Base-by-base conservation (phyloP, 495 filamentous ascomycete species). In the Penicillium goetzii region DNA sequence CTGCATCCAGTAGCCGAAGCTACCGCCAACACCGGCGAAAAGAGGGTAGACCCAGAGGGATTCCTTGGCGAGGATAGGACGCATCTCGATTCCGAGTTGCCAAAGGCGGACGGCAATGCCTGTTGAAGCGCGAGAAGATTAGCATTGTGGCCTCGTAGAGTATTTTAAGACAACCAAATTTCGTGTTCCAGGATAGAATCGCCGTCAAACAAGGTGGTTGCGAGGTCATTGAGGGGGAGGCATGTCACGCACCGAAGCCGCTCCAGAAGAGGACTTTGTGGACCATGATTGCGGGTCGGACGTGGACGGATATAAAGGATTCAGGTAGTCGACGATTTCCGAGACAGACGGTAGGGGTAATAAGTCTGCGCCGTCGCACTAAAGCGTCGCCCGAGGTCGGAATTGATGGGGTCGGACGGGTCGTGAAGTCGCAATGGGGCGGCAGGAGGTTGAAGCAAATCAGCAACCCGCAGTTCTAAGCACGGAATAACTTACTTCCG, bases 61-160 rank as follows among this genome's bases (percentile, higher is more conserved):
- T 72, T 87, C 81, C 60, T 80, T 84, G 75, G 85, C 86, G 82
- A 97, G 89, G 75, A 96, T 86, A 21, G 95, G 95, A 60, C 95
- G 93, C 94, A 97, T 96, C 80, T 99, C 94, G 72, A 99, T 92
- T 68, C 93, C 96, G 75, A 98, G 89, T 79, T 97, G 94, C 92
- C 92, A 97, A 76, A 92, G 80, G 66, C 94, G 92, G 73, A 93
- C 89, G 71, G 88, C 92, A 72, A 96, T 73, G 82, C 95, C 95
- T 99, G 63, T 57, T 28, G 21, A n/a, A 45, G n/a, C 30, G 33
- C 8, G 23, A 56, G 5, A 8, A 12, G 2, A 23, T 68, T 56
- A 68, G 58, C 17, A 34, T 12, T 26, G 53, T 64, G 21, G 21
- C n/a, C 33, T 45, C 14, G 17, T 21, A 14, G 34, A 38, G 0